Evolutionary conservation across 202 grass and related monocot species (phyloP).

Genomic region (Musa balbisiana): DNA sequence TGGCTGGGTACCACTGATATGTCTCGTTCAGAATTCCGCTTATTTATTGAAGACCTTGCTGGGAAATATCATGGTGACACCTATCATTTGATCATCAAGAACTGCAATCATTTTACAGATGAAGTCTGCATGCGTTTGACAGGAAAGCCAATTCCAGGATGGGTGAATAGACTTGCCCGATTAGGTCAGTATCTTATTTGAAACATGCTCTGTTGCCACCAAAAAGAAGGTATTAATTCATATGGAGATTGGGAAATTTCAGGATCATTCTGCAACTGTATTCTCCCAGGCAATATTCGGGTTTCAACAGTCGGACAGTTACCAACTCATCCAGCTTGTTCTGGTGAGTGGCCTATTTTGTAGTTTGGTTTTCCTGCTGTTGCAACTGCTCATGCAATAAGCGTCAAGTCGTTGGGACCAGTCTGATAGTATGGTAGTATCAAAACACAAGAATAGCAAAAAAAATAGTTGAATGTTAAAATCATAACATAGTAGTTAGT

Average conservation of each 20-base stretch:
- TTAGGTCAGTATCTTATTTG: conserved; percentile 8
- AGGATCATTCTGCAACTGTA: conserved; percentile 16
- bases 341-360: not conserved
- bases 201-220: too few species aligned
- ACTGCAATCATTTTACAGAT: conserved; percentile 23
- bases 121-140: conserved; percentile 1
- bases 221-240: not conserved
- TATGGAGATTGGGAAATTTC: not conserved
- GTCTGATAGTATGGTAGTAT: too few species aligned
- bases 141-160: conserved; percentile 13
- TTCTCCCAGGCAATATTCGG: conserved; percentile 9
- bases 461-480: too few species aligned
- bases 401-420: too few species aligned
- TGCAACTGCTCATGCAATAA: too few species aligned
- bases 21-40: conserved; percentile 46
- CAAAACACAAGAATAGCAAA: too few species aligned
- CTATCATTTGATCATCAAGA: conserved; percentile 15
- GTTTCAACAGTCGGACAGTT: not conserved
- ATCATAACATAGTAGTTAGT: too few species aligned
- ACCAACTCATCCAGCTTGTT: conserved; percentile 1
- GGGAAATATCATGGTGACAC: conserved; percentile 10
- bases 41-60: conserved; percentile 17
- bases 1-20: conserved; percentile 57
- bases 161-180: conserved; percentile 19
- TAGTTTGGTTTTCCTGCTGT: not conserved